Evolutionary conservation across 495 filamentous ascomycete species (phyloP), one percentile per base, ranked within the genome.

Genomic region (Tuber microsphaerosporum): DNA sequence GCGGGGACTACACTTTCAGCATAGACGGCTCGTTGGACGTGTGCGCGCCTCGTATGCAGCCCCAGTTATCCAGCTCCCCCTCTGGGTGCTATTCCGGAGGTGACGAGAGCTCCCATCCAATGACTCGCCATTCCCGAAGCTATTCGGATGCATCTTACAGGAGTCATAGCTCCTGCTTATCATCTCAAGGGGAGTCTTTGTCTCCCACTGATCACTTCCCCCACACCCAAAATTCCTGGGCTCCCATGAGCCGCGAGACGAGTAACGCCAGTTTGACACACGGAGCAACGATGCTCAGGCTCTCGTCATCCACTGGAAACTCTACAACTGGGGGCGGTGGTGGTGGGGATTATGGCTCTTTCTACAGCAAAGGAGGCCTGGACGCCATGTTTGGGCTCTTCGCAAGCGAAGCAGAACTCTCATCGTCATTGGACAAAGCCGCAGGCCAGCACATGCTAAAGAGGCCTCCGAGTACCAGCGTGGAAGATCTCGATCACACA

Each of bases 381-480:
- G 76, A 78, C 31, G 39, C 45, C 34, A 46, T 79, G 2, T 45
- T 79, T 6, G 77, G 76, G 0, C 70, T 46, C 19, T 75, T 79
- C 70, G 76, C 70, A 68, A 71, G 39, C 41, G 77, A 72, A 19
- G 39, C 17, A n/a, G 73, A 56, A 1, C 73, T 71, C 41, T 73
- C 73, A 37, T 77, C 75, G 2, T 78, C 76, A 5, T 71, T 79
- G 14, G 31, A 48, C 22, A 79, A 73, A 43, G 70, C 73, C 0
- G 61, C 73, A n/a, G 77, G 70, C 5, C 76, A 79, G 37, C 68
- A 79, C 12, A 77, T 79, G 42, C 34, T 79, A 31, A 79, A 79
- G 73, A 73, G 77, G 41, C 20, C 70, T 9, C 75, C 77, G n/a
- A 79, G 73, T 22, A 71, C 75, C 65, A 77, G 76, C 31, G 75